Percentiles rank a stretch among this genome's conserved stretches.
Conservation (phyloP, 495 filamentous ascomycete species). For the Bacidia gigantensis region DNA sequence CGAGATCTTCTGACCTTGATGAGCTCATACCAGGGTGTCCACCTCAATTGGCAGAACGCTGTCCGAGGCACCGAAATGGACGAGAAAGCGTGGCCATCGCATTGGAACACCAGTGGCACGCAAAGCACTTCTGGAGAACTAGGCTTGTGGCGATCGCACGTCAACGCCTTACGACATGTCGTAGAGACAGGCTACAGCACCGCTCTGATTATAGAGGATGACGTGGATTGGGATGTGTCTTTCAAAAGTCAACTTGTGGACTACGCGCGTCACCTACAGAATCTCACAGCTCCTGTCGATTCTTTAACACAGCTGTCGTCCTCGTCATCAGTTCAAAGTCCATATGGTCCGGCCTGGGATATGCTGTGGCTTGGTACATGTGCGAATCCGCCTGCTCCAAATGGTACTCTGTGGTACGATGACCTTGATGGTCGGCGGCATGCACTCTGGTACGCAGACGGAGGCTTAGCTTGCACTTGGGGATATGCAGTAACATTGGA, state of each 20-base stretch:
- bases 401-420: background rate
- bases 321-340: background rate
- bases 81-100: background rate
- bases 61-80: background rate
- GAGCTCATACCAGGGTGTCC: background rate
- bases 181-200: constrained; percentile 25
- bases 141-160: background rate
- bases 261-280: constrained; percentile 20
- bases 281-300: too few species aligned
- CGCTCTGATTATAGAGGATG: constrained; percentile 36
- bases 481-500: constrained; percentile 1
- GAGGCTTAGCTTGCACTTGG: constrained; percentile 5
- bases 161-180: background rate
- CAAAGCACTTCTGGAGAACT: background rate
- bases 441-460: background rate
- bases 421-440: background rate
- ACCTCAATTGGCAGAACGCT: background rate
- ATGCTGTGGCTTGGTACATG: constrained; percentile 39
- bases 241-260: constrained; percentile 30
- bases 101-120: background rate
- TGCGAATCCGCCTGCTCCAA: background rate
- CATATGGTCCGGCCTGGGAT: constrained; percentile 36
- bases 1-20: background rate
- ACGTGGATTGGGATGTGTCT: constrained; percentile 36
- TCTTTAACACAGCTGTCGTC: background rate